A percentile compares a stretch with the other conserved stretches of the same genome.
phyloP scores from a whole-genome alignment of 2,329 filamentous ascomycete genomes.

The Penicillium sumatraense region DNA sequence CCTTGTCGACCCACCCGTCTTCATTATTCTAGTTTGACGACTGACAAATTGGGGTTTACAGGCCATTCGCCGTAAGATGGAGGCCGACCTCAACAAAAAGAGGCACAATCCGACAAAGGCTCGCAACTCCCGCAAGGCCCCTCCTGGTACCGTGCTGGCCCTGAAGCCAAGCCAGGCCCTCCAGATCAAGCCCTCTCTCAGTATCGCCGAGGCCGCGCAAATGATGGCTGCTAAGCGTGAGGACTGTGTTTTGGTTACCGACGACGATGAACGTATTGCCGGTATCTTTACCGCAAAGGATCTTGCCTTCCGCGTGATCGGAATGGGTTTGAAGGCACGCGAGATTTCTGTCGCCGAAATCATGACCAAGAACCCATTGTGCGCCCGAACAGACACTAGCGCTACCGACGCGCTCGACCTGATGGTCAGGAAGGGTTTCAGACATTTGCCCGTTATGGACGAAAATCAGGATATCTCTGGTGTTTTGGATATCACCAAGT shows the following conservation, averaged over 20 bases:
- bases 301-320: constrained; percentile 94
- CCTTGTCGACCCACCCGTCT: neutral
- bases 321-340: constrained; percentile 83
- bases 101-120: constrained; percentile 78
- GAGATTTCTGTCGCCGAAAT: constrained; percentile 95
- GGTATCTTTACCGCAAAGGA: constrained; percentile 99
- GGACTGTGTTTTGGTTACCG: constrained; percentile 95
- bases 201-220: constrained; percentile 94
- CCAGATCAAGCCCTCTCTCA: constrained; percentile 94
- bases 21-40: neutral
- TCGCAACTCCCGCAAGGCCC: constrained; percentile 87
- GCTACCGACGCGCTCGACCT: constrained; percentile 95
- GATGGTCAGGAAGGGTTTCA: constrained; percentile 98
- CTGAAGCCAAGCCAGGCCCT: constrained; percentile 93
- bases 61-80: constrained; percentile 96
- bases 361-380: constrained; percentile 99
- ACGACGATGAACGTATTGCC: constrained; percentile 96
- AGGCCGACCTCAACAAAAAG: constrained; percentile 98
- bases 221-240: constrained; percentile 98
- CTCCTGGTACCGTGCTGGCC: constrained; percentile 92
- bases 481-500: constrained; percentile 98
- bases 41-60: constrained; percentile 45
- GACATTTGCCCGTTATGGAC: constrained; percentile 98
- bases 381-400: constrained; percentile 95
- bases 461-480: constrained; percentile 99